Base-by-base conservation (phyloP, 495 filamentous ascomycete species). In the Xanthoparmelia taractica region DNA sequence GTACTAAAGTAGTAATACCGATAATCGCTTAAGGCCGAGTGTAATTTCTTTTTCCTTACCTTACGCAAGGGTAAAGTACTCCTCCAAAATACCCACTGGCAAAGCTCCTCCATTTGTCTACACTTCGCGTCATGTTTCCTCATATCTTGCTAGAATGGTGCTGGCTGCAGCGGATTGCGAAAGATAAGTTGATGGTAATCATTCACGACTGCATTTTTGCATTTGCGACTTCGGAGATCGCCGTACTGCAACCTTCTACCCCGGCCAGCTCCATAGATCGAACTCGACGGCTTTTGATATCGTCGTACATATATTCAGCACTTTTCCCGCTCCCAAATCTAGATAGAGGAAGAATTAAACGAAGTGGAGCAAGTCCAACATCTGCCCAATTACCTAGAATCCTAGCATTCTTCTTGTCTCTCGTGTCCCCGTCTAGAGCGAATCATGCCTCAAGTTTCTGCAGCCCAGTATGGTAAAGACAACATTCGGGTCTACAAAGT, bases 401-500 rank as follows among this genome's bases (percentile, higher is more conserved):
- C 45, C 17, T 41, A 31, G 4, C 15, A 36, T 10, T 13, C 0
- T 25, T 25, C 50, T 55, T 38, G 11, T 56, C 59, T 23, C 48
- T 25, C 31, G 27, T 31, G 33, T 41, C 18, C n/a, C 47, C 25
- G n/a, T 36, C 43, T 27, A 36, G 38, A 61, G 38, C 47, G 41
- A 58, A 69, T 34, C 23, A 71, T 71, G 69, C 58, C 67, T 38
- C 65, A 79, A 69, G 77, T 95, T 60, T 79, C 85, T 64, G 80
- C 88, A 73, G 89, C 90, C 71, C 85, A 87, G 70, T 95, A 95
- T 75, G 90, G 90, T 79, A 95, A 95, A 85, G 93, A 97, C 83
- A 97, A 98, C 80, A 87, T 98, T 80, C 91, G 94, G 71, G 86
- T 98, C 65, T 92, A 87, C 83, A 97, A 98, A 77, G 91, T 96